Conservation (phyloP, 2,329 filamentous ascomycete species). For the Arthrobotrys entomopaga region DNA sequence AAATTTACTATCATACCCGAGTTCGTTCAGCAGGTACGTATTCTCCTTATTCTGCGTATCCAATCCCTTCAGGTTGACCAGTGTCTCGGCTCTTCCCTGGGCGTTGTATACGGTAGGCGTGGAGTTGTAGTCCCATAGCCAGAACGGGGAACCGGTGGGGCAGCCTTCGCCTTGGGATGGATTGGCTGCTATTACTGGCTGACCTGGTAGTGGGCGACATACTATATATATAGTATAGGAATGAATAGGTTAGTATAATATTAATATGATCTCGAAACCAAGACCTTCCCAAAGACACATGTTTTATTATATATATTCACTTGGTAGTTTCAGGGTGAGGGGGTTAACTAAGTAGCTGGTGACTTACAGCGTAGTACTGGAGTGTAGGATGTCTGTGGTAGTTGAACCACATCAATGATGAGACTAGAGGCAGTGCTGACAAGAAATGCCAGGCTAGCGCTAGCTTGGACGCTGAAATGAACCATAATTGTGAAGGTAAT, state of each 20-base stretch:
- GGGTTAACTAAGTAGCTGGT: background rate
- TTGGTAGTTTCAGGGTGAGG: background rate
- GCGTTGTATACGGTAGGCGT: conserved; percentile 8
- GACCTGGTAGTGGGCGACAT: conserved; percentile 22
- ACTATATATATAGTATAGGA: conserved; percentile 13
- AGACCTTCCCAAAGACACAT: no score
- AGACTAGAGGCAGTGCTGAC: conserved; percentile 23
- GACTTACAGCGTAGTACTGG: conserved; percentile 29
- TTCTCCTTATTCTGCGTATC: background rate
- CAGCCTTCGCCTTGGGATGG: conserved; percentile 13
- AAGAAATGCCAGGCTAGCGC: background rate
- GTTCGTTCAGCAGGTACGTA: conserved; percentile 20
- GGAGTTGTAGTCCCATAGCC: conserved; percentile 37
- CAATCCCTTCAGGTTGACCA: conserved; percentile 23
- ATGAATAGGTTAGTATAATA: conserved; percentile 3
- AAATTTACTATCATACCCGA: conserved; percentile 27
- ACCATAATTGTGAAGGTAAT: no score
- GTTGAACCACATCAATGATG: conserved; percentile 33
- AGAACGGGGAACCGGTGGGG: conserved; percentile 18
- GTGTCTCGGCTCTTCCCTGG: background rate
- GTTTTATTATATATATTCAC: background rate
- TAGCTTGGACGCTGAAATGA: no score
- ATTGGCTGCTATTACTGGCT: conserved; percentile 15
- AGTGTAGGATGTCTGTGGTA: background rate
- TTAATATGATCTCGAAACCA: background rate